Evolutionary conservation across 257 asterid species (phyloP), one percentile per base, ranked within the genome.

Genomic region (Ilex aquifolium): DNA sequence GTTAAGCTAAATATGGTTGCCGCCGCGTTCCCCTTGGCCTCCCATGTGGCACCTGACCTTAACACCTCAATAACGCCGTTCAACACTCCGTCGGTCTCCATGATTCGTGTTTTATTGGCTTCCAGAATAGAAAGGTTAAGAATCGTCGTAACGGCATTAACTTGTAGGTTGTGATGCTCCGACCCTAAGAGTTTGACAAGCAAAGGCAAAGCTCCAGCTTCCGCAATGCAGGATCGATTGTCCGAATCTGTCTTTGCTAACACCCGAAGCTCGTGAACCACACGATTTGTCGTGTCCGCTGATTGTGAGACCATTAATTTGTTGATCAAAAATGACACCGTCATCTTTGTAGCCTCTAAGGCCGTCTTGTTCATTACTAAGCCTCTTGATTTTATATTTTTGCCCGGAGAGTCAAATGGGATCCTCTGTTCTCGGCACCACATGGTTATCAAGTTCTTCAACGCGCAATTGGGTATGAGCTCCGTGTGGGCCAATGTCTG

Each of bases 11-110:
- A 85, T 1, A 90, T 69, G 12, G 96, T 83, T 21, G 98, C 98
- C 14, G 96, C 98, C 13, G 98, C 96, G 15, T 88, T 91, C 46
- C 91, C 98, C 63, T 88, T 91, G 10, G 96, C 91, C 72, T 91
- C 98, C 96, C 95, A 88, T 3, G 94, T 81, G 65, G 91, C 87
- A 7, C 96, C 96, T 0, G 92, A 81, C 29, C 87, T 74, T 65
- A 91, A 48, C 56, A 91, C 96, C 76, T 88, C 94, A 13, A 91
- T 74, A 2, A 86, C 81, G 16, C 91, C 95, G 68, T 81, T 80
- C 2, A 88, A 51, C 2, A 83, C 87, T 14, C 94, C 94, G n/a
- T 91, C 95, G 0, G 88, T 84, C 70, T 86, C 96, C 86, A 88
- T 66, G 6, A 91, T 91, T 67, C 85, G 79, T 4, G 71, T 64